A percentile compares a stretch with the other conserved stretches of the same genome.
phyloP scores from a whole-genome alignment of 2,329 filamentous ascomycete genomes.

The Fonsecaea monophora region DNA sequence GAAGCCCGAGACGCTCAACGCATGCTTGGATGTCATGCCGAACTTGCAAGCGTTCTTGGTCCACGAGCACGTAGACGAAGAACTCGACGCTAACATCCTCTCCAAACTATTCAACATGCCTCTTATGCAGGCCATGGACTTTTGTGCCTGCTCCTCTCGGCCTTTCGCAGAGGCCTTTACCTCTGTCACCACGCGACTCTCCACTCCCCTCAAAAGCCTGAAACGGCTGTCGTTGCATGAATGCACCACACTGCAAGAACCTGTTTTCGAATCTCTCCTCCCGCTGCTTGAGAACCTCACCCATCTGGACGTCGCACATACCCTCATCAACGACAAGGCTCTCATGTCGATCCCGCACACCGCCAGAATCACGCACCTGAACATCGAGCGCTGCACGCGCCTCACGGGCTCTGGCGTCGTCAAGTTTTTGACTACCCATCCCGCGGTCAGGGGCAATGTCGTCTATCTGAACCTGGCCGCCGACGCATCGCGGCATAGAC shows the following conservation, averaged over 20 bases:
- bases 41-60: constrained; percentile 78
- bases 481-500: constrained; percentile 73
- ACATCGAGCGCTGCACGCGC: constrained; percentile 75
- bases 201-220: constrained; percentile 61
- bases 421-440: constrained; percentile 73
- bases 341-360: constrained; percentile 73
- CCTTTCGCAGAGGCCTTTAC: constrained; percentile 72
- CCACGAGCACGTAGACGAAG: constrained; percentile 81
- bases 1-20: constrained; percentile 73
- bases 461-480: constrained; percentile 76
- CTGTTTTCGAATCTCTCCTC: constrained; percentile 72
- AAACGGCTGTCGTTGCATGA: constrained; percentile 78
- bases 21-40: constrained; percentile 74
- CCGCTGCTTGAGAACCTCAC: constrained; percentile 74
- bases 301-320: constrained; percentile 80
- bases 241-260: constrained; percentile 72
- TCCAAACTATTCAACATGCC: constrained; percentile 73
- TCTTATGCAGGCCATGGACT: constrained; percentile 71
- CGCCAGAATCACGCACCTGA: constrained; percentile 76
- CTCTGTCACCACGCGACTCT: constrained; percentile 55
- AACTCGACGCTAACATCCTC: constrained; percentile 72
- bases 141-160: constrained; percentile 75
- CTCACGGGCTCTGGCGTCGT: constrained; percentile 71
- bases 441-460: constrained; percentile 68
- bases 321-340: constrained; percentile 74